A percentile compares a stretch with the other conserved stretches of the same genome.
These are phyloP conservation scores for Pseudopithomyces maydicus DNA, from an alignment of 2,329 filamentous ascomycete genomes.

Conservation along the genomic window DNA sequence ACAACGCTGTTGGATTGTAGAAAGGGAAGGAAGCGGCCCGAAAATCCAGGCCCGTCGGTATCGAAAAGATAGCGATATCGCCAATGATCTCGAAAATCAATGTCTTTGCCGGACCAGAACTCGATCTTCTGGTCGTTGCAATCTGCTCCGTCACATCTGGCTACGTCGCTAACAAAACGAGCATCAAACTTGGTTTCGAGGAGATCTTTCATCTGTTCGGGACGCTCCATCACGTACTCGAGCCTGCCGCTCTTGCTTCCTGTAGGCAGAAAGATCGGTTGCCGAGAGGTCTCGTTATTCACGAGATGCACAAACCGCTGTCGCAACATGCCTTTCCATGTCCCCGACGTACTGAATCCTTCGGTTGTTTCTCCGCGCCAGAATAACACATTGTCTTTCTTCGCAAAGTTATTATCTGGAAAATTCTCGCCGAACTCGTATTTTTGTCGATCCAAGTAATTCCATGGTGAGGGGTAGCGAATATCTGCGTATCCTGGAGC, in stretches of 20 bases:
- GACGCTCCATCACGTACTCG: slow-evolving; percentile 61
- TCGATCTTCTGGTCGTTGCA: slow-evolving; percentile 60
- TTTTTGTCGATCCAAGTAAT: slow-evolving; percentile 63
- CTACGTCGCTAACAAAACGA: slow-evolving; percentile 63
- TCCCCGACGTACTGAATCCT: slow-evolving; percentile 56
- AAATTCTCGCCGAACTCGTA: slow-evolving; percentile 57
- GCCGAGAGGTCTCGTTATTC: slow-evolving; percentile 37
- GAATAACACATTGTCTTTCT: slow-evolving; percentile 70
- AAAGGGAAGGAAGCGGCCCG: slow-evolving; percentile 67
- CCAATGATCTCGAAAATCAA: slow-evolving; percentile 64
- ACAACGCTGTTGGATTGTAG: slow-evolving; percentile 70
- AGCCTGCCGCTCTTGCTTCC: slow-evolving; percentile 59
- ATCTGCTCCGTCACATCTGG: slow-evolving; percentile 60
- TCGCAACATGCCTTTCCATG: slow-evolving; percentile 70
- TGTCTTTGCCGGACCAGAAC: slow-evolving; percentile 52
- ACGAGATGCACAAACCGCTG: slow-evolving; percentile 73
- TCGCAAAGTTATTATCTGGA: slow-evolving; percentile 60
- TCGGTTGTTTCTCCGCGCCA: slow-evolving; percentile 74
- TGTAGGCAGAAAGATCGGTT: slow-evolving; percentile 40
- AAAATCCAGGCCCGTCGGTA: slow-evolving; percentile 71
- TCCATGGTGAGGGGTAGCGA: slow-evolving; percentile 70
- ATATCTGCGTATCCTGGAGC: slow-evolving; percentile 77
- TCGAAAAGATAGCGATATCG: slow-evolving; percentile 73
- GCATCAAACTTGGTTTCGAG: slow-evolving; percentile 59
- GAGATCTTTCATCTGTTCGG: slow-evolving; percentile 59